phyloP scores from a whole-genome alignment of 2,329 filamentous ascomycete species.

The Fusarium tanahbumbuense region DNA sequence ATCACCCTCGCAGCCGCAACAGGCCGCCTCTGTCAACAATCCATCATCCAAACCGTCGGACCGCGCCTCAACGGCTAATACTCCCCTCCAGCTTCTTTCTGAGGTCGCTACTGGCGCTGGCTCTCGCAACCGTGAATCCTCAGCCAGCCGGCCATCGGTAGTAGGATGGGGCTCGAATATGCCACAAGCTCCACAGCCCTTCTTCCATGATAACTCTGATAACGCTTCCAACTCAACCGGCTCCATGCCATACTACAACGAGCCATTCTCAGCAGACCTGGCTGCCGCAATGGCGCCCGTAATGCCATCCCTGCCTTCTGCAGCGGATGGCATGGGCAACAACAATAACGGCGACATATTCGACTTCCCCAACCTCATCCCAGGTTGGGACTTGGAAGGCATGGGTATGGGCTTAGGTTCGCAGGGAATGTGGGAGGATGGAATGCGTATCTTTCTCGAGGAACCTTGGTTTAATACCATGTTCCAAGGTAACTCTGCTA shows the following conservation, averaged over 20 bases:
- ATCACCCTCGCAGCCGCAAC: conserved; percentile 31
- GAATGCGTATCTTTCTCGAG: conserved; percentile 52
- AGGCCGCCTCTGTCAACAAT: conserved; percentile 14
- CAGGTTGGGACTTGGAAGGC: conserved; percentile 48
- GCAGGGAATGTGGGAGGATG: conserved; percentile 49
- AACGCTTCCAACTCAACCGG: conserved; percentile 16
- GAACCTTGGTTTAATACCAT: conserved; percentile 56
- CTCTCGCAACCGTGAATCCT: conserved; percentile 25
- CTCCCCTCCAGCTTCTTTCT: conserved; percentile 67
- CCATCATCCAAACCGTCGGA: conserved; percentile 33
- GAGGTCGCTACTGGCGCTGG: conserved; percentile 63
- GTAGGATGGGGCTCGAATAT: conserved; percentile 38
- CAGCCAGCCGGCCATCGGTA: conserved; percentile 31
- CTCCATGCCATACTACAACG: conserved; percentile 25
- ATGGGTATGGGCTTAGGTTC: conserved; percentile 45
- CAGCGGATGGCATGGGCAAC: conserved; percentile 19
- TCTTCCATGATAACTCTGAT: conserved; percentile 52
- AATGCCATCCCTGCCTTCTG: conserved; percentile 32
- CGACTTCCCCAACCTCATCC: conserved; percentile 38
- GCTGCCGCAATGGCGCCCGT: conserved; percentile 45
- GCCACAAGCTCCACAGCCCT: conserved; percentile 49
- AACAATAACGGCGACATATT: conserved; percentile 33
- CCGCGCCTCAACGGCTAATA: conserved; percentile 55
- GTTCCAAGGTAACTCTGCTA: conserved; percentile 52
- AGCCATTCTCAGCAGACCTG: conserved; percentile 38